Evolutionary conservation across 2,329 filamentous ascomycete species (phyloP).

Genomic region (Furcasterigmium sp.): DNA sequence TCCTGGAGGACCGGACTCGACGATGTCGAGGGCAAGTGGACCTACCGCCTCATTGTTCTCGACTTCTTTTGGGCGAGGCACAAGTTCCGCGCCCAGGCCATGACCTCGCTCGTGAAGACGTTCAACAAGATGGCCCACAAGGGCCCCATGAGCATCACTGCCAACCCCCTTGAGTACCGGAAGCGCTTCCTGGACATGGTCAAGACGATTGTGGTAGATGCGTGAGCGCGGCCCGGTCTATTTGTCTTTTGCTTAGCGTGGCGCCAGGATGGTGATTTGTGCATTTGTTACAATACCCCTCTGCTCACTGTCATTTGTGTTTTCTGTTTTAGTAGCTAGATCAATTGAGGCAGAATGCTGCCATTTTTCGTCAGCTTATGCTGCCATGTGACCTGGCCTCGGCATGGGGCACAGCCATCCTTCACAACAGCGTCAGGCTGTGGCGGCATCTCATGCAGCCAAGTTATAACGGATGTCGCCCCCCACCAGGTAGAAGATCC

Average conservation of each 20-base stretch:
- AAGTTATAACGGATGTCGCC: too few relatives aligned
- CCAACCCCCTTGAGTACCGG: conserved; percentile 62
- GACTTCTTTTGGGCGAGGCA: conserved; percentile 80
- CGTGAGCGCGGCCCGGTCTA: conserved; percentile 15
- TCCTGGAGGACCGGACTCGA: conserved; percentile 57
- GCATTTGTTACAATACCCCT: neutral
- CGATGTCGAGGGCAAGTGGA: conserved; percentile 58
- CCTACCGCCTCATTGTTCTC: conserved; percentile 62
- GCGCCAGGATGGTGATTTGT: neutral
- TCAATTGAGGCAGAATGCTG: too few relatives aligned
- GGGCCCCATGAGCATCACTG: conserved; percentile 72
- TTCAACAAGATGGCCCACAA: conserved; percentile 60
- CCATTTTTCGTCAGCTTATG: too few relatives aligned
- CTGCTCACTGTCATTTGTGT: neutral
- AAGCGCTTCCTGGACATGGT: conserved; percentile 46
- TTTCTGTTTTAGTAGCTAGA: too few relatives aligned
- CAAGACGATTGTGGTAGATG: conserved; percentile 31
- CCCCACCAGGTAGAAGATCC: too few relatives aligned
- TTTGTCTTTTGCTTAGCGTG: neutral
- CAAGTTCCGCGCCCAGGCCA: conserved; percentile 57
- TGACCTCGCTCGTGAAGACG: conserved; percentile 59
- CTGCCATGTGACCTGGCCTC: too few relatives aligned
- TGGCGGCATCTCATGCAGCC: too few relatives aligned
- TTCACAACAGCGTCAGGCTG: too few relatives aligned
- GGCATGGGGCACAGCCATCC: too few relatives aligned